Evolutionary conservation across 225 moss, liverwort and hornwort species (phyloP), one percentile per base, ranked within the genome.

Genomic region (Physcomitrellopsis africana): DNA sequence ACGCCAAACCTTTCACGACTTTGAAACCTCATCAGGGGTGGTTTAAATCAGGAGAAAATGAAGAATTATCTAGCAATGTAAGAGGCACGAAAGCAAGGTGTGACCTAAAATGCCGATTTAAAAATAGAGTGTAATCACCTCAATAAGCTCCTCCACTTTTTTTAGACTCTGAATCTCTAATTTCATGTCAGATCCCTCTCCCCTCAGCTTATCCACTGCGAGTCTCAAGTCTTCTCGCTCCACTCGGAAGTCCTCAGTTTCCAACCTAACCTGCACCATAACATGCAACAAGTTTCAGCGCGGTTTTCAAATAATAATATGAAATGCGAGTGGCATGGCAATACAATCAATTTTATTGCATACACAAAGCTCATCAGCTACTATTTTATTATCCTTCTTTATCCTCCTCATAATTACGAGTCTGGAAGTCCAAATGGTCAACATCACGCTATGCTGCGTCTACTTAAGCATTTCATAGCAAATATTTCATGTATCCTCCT

Each of bases 111-210:
- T 58, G 11, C 41, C 41, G 47, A 24, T 11, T 47, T n/a, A 45
- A 24, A 27, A 59, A 7, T 29, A 42, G 23, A 51, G 51, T 18
- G 44, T 18, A 41, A 43, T 70, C 51, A 77, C 71, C 66, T 80
- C 85, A 37, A 82, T 65, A 10, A 67, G 77, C 80, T 82, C 85
- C 80, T 90, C 90, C 61, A 75, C 81, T 68, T 83, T 86, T 79
- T 86, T 89, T 57, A 87, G 63, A 20, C 79, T 75, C 26, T 86
- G 86, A 42, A 91, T 70, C 53, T 91, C 91, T 63, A 81, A 76
- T 72, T 85, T 91, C 67, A 86, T 68, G 45, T 89, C 84, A 54
- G 85, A 69, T 13, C 86, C 86, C 60, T 89, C 91, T 14, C 88
- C 84, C 74, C 82, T 86, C 10, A 91, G 84, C 54, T 83, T 88